Base-by-base conservation (phyloP, 495 filamentous ascomycete genomes). In the Penicillium bovifimosum region DNA sequence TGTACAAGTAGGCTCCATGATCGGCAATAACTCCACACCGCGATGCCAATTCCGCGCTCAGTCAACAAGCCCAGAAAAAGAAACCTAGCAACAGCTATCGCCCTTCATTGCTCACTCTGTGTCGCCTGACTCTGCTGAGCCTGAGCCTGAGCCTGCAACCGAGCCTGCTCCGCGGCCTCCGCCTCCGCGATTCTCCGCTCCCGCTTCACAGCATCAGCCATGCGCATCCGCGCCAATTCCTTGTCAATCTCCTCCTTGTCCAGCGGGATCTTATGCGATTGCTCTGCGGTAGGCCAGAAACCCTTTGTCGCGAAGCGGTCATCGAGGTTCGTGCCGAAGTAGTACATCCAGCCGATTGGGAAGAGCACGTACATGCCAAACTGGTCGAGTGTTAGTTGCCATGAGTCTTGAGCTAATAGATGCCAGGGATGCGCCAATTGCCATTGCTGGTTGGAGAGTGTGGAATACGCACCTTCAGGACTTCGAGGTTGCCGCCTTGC, bases 281-380 rank as follows among this genome's bases (percentile, higher is more conserved):
- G 80, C 54, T 87, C 86, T 29, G 83, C 75, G 58, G 84, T 87
- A 18, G 93, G 93, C 93, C 93, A 99, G 80, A 99, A 99, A 53
- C 86, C 86, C 10, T 86, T 83, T 1, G 96, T 88, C 39, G 77
- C 64, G 76, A 99, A 99, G 53, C 87, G 86, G 48, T 83, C 80
- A 70, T 99, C 93, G 55, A 99, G 88, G 69, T 99, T 99, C 38
- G 91, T 96, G 67, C 93, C 93, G 76, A 96, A 98, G 75, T 98
- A 98, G 78, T 96, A 98, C 93, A 98, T 98, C 76, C 93, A 88
- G 55, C 87, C 91, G 60, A 98, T 96, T 18, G 93, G 93, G 73
- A 98, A 97, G 78, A 96, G 84, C 73, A 98, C 86, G 76, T 97
- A 98, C 80, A 92, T 87, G 74, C 91, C 90, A 74, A 96, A 96